Evolutionary conservation across 2,329 filamentous ascomycete genomes (phyloP), one percentile per base, ranked within the genome.

Genomic region (Penicillium rolfsii): DNA sequence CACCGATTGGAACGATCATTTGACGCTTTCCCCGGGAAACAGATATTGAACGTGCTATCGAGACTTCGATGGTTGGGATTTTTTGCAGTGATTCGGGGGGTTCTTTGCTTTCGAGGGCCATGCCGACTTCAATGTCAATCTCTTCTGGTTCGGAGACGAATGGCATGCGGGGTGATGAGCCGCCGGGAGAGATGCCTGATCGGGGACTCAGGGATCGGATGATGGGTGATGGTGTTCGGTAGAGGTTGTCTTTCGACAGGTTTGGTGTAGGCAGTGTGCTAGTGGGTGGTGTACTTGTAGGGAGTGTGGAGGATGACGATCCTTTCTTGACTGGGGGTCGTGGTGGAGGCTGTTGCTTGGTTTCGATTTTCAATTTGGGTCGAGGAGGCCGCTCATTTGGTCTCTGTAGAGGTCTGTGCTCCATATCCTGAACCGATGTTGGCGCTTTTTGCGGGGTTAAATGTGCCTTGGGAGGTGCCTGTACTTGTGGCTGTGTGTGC

Each of bases 31-130:
- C 71, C 35, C 67, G 69, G 0, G 73, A 73, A 0, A 79, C 71
- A 8, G 76, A 78, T 8, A 80, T 65, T 5, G 77, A 78, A 30
- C 76, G 68, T 3, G 77, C 77, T 38, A 74, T 70, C 3, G 77
- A 78, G 35, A 79, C 69, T 60, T 78, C 73, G 38, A 77, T 67
- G 63, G 38, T 62, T 57, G 57, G 65, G 19, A 30, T 58, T 55
- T 57, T 35, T 54, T 7, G 19, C 5, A 16, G 4, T 7, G 60
- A 54, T 16, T 62, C 56, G 9, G 55, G 45, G 36, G 50, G 8
- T 12, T 66, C 55, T 19, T 67, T 54, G 28, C 50, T 5, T 26
- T 49, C 46, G 46, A 19, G 16, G 3, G 28, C 28, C 12, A 53
- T n/a, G 30, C 19, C 50, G 50, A 40, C n/a, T 48, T 56, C 41